A percentile compares a stretch with the other conserved stretches of the same genome.
phyloP scores from a whole-genome alignment of 2,329 filamentous ascomycete genomes.

The Colletotrichum caudatum region DNA sequence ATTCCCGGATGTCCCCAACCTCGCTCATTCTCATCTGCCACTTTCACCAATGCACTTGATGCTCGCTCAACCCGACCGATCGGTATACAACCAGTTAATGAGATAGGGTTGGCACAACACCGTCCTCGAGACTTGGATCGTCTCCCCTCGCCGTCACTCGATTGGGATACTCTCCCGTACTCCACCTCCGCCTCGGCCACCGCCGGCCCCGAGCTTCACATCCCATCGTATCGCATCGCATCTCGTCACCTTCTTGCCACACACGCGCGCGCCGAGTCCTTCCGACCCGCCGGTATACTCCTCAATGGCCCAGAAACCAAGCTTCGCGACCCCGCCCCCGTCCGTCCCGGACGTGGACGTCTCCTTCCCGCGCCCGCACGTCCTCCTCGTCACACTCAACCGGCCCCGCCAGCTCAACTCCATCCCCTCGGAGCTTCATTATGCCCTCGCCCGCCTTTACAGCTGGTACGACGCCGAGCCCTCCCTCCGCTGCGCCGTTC shows the following conservation, averaged over 20 bases:
- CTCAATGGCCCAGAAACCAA: slow-evolving; percentile 15
- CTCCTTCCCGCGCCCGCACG: slow-evolving; percentile 64
- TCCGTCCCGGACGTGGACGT: slow-evolving; percentile 45
- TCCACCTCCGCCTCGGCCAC: not conserved
- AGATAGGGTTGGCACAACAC: too few species aligned
- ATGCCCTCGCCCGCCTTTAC: slow-evolving; percentile 58
- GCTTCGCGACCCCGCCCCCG: slow-evolving; percentile 24
- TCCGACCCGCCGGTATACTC: too few species aligned
- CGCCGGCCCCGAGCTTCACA: not conserved
- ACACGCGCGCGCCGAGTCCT: not conserved
- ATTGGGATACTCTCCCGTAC: not conserved
- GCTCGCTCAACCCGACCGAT: not conserved
- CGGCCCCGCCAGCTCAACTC: slow-evolving; percentile 70
- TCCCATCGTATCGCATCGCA: too few species aligned
- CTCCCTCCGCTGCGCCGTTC: slow-evolving; percentile 69
- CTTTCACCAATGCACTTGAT: not conserved
- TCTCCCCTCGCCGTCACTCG: not conserved
- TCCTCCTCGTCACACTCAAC: slow-evolving; percentile 71
- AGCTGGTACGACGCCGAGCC: slow-evolving; percentile 74
- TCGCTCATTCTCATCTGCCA: not conserved
- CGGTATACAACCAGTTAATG: not conserved
- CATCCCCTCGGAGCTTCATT: slow-evolving; percentile 62
- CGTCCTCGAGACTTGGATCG: not conserved
- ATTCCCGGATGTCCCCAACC: slow-evolving; percentile 17
- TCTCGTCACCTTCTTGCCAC: not conserved